Base-by-base conservation (phyloP, 179 eudicot genomes). In the Carnegiea gigantea region DNA sequence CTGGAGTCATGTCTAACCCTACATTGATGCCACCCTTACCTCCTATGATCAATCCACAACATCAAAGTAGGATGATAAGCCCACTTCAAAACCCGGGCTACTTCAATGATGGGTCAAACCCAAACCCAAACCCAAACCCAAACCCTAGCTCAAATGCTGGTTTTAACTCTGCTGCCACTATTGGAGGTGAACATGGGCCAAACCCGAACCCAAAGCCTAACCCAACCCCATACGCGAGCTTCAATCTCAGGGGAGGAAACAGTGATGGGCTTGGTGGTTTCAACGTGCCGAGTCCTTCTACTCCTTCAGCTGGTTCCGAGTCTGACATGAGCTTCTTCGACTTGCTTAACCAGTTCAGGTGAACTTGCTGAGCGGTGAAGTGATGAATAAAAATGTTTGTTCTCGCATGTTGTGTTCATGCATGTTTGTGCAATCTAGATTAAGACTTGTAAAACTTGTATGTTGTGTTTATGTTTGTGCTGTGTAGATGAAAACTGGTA, bases 11-110 rank as follows among this genome's bases (percentile, higher is more conserved):
- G 64, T 64, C 59, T 2, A 60, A 9, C 18, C 77, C 81, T 1
- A 21, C 72, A 0, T 8, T 49, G 14, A 75, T 75, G 77, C 77
- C 43, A 75, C 77, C 77, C 18, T 1, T 75, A 11, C 40, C 77
- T 1, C 28, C 24, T 43, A 17, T 49, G 14, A 11, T 9, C 12
- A 18, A 60, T 26, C 43, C 40, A 48, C 62, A 48, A 9, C n/a
- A 23, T 43, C 44, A 40, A 40, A 5, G 9, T 40, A 33, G 33
- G 28, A 18, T 21, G 6, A 9, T 24, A 6, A 60, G 30, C 67
- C 67, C 67, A n/a, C 28, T n/a, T n/a, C 11, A 26, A 23, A 60
- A 60, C 8, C 67, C n/a, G 62, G 43, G 12, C 44, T 76, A 18
- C 8, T 21, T 10, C 8, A 30, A 9, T 68, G 76, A 54, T 68